Conservation (phyloP, 2,329 filamentous ascomycete species). For the Claviceps arundinis region DNA sequence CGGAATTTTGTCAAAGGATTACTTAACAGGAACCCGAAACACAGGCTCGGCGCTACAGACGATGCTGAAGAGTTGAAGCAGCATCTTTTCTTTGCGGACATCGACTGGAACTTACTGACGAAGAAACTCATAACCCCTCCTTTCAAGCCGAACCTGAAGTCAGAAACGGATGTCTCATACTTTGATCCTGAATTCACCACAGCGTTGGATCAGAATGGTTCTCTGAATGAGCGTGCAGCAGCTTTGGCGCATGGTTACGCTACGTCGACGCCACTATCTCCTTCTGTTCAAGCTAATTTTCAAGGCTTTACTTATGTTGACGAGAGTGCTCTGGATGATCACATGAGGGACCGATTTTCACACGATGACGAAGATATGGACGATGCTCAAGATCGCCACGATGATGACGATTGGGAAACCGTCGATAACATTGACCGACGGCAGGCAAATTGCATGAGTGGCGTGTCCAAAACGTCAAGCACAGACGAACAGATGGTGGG, state of each 20-base stretch:
- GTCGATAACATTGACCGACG: slow-evolving; percentile 39
- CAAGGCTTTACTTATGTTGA: slow-evolving; percentile 99
- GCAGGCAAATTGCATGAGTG: slow-evolving; percentile 49
- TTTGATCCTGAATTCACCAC: slow-evolving; percentile 98
- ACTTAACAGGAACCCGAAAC: slow-evolving; percentile 91
- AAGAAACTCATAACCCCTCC: slow-evolving; percentile 91
- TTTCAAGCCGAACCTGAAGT: slow-evolving; percentile 96
- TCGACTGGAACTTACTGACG: slow-evolving; percentile 78
- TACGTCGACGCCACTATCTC: slow-evolving; percentile 82
- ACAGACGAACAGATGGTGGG: slow-evolving; percentile 53
- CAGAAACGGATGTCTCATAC: slow-evolving; percentile 90
- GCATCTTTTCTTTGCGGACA: slow-evolving; percentile 87
- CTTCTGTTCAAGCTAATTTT: slow-evolving; percentile 95
- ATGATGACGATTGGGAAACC: slow-evolving; percentile 47
- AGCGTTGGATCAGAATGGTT: slow-evolving; percentile 73
- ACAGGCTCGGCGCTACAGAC: slow-evolving; percentile 77
- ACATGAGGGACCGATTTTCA: slow-evolving; percentile 46
- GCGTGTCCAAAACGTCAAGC: slow-evolving; percentile 42
- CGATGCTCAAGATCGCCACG: slow-evolving; percentile 30
- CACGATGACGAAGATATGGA: slow-evolving; percentile 48
- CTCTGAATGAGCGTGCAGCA: slow-evolving; percentile 81
- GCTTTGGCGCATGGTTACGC: slow-evolving; percentile 75
- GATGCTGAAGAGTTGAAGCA: slow-evolving; percentile 91
- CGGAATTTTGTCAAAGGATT: slow-evolving; percentile 97
- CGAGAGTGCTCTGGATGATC: slow-evolving; percentile 83